Conservation (phyloP, 306 rosid species). For the Arachis stenosperma region DNA sequence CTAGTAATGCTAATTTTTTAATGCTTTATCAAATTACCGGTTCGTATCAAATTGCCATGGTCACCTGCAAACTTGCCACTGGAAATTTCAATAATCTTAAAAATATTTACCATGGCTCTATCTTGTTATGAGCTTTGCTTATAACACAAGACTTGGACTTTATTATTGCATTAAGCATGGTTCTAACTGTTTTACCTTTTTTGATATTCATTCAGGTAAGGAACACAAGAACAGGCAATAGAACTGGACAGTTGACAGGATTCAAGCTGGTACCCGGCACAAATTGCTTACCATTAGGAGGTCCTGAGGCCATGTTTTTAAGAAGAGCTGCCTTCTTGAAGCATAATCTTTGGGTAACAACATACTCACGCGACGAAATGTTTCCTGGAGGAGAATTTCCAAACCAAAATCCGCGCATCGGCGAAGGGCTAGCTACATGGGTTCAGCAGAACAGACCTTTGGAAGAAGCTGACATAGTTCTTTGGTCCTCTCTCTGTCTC, state of each 20-base stretch:
- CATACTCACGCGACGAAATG: constrained; percentile 67
- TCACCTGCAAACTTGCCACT: constrained; percentile 4
- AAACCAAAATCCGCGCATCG: constrained; percentile 82
- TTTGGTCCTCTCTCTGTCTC: constrained; percentile 56
- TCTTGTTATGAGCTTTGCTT: constrained; percentile 18
- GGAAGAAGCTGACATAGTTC: constrained; percentile 82
- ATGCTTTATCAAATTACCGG: constrained; percentile 20
- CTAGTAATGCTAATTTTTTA: constrained; percentile 17
- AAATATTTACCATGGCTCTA: constrained; percentile 1
- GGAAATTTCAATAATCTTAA: constrained; percentile 2
- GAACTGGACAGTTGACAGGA: constrained; percentile 93
- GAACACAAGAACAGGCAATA: constrained; percentile 80
- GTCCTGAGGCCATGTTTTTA: constrained; percentile 84
- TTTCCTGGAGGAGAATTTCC: constrained; percentile 96
- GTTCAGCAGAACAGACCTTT: constrained; percentile 70
- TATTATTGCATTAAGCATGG: not conserved
- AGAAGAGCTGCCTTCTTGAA: constrained; percentile 94
- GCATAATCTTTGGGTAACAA: constrained; percentile 92
- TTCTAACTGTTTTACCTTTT: constrained; percentile 5
- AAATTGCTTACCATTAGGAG: constrained; percentile 83
- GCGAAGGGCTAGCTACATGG: constrained; percentile 88
- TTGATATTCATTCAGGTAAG: constrained; percentile 58
- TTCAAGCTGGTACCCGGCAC: constrained; percentile 91
- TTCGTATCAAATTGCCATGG: constrained; percentile 14
- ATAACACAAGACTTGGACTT: not conserved